These are phyloP conservation scores for Mycena haematopus DNA, from an alignment of 768 basidiomycete genomes.

Conservation along the genomic window DNA sequence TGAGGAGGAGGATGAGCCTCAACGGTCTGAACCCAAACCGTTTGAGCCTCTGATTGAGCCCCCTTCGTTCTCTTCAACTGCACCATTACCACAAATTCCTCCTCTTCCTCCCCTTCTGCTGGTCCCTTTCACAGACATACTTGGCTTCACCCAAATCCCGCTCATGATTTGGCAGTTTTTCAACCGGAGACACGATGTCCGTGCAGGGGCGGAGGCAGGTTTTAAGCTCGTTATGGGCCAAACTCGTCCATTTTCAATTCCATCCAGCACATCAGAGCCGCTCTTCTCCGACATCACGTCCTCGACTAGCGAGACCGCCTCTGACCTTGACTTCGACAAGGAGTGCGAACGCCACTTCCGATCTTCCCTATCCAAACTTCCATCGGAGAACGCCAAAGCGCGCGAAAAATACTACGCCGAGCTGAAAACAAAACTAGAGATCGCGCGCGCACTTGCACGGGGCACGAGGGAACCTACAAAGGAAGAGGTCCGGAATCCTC, in stretches of 20 bases:
- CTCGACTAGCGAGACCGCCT: conserved; percentile 15
- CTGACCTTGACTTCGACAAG: conserved; percentile 78
- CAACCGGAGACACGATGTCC: conserved; percentile 85
- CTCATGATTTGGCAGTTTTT: conserved; percentile 93
- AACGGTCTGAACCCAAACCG: conserved; percentile 6
- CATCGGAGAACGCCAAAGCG: conserved; percentile 67
- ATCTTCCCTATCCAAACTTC: conserved; percentile 58
- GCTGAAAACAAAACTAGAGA: conserved; percentile 68
- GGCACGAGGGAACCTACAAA: conserved; percentile 85
- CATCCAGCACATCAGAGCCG: conserved; percentile 27
- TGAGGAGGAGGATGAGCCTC: conserved; percentile 43
- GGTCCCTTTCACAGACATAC: conserved; percentile 73
- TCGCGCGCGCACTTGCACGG: conserved; percentile 76
- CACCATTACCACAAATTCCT: conserved; percentile 38
- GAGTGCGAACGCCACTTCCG: conserved; percentile 73
- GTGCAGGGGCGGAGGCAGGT: conserved; percentile 80
- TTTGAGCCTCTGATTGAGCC: conserved; percentile 5
- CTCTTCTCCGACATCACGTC: conserved; percentile 35
- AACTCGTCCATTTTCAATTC: conserved; percentile 65
- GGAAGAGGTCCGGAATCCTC: conserved; percentile 78
- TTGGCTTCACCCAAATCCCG: conserved; percentile 86
- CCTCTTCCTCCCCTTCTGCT: conserved; percentile 81
- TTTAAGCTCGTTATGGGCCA: conserved; percentile 70
- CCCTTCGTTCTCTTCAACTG: neutral
- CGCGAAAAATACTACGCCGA: conserved; percentile 79